Percentiles rank a stretch among this genome's conserved stretches.
phyloP scores from a whole-genome alignment of 2,329 filamentous ascomycete genomes.

The Chaetomiaceae sp. region DNA sequence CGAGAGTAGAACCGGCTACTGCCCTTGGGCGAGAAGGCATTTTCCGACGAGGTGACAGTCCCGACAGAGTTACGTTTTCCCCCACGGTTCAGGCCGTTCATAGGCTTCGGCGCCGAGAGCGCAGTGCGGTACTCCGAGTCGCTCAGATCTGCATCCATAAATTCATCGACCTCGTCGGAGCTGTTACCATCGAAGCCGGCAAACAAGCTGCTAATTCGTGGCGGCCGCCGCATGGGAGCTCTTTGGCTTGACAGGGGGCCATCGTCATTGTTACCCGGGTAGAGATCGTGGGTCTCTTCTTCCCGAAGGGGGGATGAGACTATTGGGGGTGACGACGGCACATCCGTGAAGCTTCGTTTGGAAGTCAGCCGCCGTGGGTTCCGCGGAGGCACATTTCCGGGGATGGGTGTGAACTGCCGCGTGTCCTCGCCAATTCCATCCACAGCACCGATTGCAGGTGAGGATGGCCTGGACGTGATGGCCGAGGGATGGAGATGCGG shows the following conservation, averaged over 20 bases:
- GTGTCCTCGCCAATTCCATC: constrained; percentile 34
- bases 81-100: constrained; percentile 35
- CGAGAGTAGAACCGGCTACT: constrained; percentile 25
- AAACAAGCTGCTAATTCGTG: constrained; percentile 79
- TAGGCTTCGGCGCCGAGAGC: constrained; percentile 58
- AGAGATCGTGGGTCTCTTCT: constrained; percentile 56
- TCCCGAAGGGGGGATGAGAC: constrained; percentile 27
- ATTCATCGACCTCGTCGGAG: constrained; percentile 62
- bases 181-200: constrained; percentile 74
- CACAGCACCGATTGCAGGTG: constrained; percentile 39
- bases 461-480: constrained; percentile 59
- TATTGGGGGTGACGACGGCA: constrained; percentile 47
- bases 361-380: constrained; percentile 54
- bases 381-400: constrained; percentile 52
- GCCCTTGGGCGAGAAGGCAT: constrained; percentile 31
- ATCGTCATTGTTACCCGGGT: constrained; percentile 77
- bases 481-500: constrained; percentile 74
- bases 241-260: constrained; percentile 61
- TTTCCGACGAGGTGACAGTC: constrained; percentile 42
- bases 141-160: constrained; percentile 56
- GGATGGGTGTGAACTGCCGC: constrained; percentile 47
- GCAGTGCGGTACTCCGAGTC: constrained; percentile 66
- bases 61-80: constrained; percentile 42
- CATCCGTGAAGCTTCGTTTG: constrained; percentile 44
- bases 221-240: constrained; percentile 61